Base-by-base conservation (phyloP, 2,329 filamentous ascomycete genomes). In the Tolypocladium album region DNA sequence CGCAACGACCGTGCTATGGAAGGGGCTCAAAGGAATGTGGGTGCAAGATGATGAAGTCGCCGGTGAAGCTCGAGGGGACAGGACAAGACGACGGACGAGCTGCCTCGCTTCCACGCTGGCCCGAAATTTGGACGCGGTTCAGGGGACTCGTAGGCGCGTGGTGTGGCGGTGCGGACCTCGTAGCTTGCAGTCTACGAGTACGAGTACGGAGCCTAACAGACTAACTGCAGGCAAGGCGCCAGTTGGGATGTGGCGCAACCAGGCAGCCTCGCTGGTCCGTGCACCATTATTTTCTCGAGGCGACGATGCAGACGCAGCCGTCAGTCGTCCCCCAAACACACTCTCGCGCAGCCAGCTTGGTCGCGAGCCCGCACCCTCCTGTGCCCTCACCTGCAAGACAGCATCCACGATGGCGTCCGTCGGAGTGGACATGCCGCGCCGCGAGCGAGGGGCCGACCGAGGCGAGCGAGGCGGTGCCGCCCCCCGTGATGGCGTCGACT, bases 401-500 rank as follows among this genome's bases (percentile, higher is more conserved):
- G 55, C 58, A 12, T 47, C 24, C 34, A 22, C 42, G 64, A 79
- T 80, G 78, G 78, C 78, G 59, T 78, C 78, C 65, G 76, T 77
- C 66, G 73, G 78, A 60, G 72, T 75, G 64, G 72, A 70, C 62
- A 72, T 74, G 61, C 73, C 74, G 62, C 73, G 68, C 64, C 75
- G 73, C 67, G 72, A 74, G 60, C 72, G 72, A 62, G 67, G 67
- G 57, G 75, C 73, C 67, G 72, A 74, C 60, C 72, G 72, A 62
- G 67, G 56, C 61, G 42, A 36, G 11, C 31, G 50, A 36, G 31
- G 7, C 34, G 7, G 17, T 12, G 31, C 9, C 4, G 31, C 17
- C 9, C 64, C 60, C 55, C 78, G 78, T 67, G 77, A 79, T 71
- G 78, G 71, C 55, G 73, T 73, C 66, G 81, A 83, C 68, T 80